Evolutionary conservation across 192 early-diverging fungal genomes (phyloP).

Genomic region (Jimgerdemannia flammicorona): DNA sequence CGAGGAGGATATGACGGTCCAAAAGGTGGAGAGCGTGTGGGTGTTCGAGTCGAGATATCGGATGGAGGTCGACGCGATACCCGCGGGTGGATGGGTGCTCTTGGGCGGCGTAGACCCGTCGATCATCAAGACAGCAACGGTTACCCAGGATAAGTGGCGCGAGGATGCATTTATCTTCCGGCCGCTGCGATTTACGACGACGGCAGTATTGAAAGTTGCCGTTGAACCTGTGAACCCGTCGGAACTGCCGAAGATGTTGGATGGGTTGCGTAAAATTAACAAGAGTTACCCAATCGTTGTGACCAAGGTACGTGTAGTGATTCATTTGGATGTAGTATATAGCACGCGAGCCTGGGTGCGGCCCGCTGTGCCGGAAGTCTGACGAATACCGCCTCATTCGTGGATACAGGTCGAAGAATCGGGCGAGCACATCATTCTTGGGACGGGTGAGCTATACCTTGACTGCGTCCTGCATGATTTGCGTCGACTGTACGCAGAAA

Average conservation of each 20-base stretch:
- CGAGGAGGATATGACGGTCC: conserved; percentile 94
- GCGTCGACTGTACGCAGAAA: conserved; percentile 88
- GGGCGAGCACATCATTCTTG: conserved; percentile 94
- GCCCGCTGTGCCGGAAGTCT: not conserved
- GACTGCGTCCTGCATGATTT: conserved; percentile 97
- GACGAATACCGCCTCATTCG: not conserved
- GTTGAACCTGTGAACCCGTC: conserved; percentile 98
- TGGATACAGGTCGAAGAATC: conserved; percentile 76
- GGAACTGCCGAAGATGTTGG: conserved; percentile 97
- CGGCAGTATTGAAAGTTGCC: conserved; percentile 89
- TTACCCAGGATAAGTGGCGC: conserved; percentile 63
- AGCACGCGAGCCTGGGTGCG: not conserved
- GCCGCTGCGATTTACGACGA: conserved; percentile 78
- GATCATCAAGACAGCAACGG: conserved; percentile 94
- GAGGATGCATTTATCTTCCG: conserved; percentile 82
- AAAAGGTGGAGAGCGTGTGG: conserved; percentile 67
- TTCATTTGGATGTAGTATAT: not conserved
- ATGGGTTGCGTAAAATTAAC: conserved; percentile 93
- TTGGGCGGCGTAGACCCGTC: conserved; percentile 89
- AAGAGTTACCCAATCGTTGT: conserved; percentile 89
- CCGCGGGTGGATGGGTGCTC: conserved; percentile 90
- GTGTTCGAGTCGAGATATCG: conserved; percentile 84
- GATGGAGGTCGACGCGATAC: conserved; percentile 72
- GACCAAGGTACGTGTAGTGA: conserved; percentile 53
- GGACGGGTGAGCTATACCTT: conserved; percentile 93